Percentiles rank a stretch among this genome's conserved stretches.
Conservation (phyloP, 2,329 filamentous ascomycete species). For the Sclerotinia minor region DNA sequence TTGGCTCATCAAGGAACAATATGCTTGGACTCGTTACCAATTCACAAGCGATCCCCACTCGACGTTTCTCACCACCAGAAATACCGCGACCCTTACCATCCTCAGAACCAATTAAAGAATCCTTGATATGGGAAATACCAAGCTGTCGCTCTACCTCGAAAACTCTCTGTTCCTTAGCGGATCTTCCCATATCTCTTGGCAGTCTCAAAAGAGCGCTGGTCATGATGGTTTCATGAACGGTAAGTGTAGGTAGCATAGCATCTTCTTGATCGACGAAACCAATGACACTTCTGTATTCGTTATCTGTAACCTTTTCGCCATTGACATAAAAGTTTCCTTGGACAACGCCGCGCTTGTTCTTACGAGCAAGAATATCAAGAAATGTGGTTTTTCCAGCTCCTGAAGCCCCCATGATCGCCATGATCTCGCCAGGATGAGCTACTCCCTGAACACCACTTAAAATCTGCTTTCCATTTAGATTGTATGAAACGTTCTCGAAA, state of each 20-base stretch:
- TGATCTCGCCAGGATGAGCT: conserved; percentile 91
- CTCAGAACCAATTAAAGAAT: conserved; percentile 94
- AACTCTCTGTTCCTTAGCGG: conserved; percentile 87
- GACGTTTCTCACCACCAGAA: conserved; percentile 92
- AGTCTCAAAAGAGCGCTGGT: conserved; percentile 89
- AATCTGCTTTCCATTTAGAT: conserved; percentile 84
- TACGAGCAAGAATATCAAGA: conserved; percentile 90
- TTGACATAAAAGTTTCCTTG: conserved; percentile 88
- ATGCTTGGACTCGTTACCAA: conserved; percentile 97
- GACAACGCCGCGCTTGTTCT: conserved; percentile 86
- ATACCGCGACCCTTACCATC: conserved; percentile 93
- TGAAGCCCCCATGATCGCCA: conserved; percentile 97
- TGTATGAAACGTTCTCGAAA: conserved; percentile 86
- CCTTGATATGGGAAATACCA: conserved; percentile 89
- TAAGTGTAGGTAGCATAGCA: conserved; percentile 91
- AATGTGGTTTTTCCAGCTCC: conserved; percentile 98
- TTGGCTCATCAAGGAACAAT: conserved; percentile 94
- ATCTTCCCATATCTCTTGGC: conserved; percentile 84
- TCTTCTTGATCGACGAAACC: conserved; percentile 99
- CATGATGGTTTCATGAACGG: conserved; percentile 95
- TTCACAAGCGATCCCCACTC: conserved; percentile 96
- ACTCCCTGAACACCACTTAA: conserved; percentile 77
- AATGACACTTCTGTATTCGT: conserved; percentile 86
- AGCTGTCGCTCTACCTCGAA: conserved; percentile 94
- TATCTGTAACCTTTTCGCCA: conserved; percentile 81